Base-by-base conservation (phyloP, 495 filamentous ascomycete species). In the Neurospora sp. region DNA sequence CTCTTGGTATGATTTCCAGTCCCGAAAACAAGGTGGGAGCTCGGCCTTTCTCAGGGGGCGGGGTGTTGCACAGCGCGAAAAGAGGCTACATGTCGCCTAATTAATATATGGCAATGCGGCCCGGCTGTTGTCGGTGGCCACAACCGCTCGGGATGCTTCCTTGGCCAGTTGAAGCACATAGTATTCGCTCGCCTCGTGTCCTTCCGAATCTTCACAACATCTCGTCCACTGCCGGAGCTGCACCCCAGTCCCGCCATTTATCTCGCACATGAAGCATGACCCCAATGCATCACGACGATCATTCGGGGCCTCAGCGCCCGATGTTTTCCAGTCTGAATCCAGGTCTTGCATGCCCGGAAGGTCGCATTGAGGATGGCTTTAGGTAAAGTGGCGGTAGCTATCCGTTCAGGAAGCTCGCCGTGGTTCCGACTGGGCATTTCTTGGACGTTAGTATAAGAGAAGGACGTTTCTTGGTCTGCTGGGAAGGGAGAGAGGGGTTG, bases 341-440 rank as follows among this genome's bases (percentile, higher is more conserved):
- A 74, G 72, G 69, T 40, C 39, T 37, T 27, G 38, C 46, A 39
- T 39, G 54, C 9, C 39, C 40, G 42, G 20, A 40, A 66, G 2
- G 14, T 35, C n/a, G 14, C n/a, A 60, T 23, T 16, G 39, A 49
- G 23, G 5, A 38, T 39, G 70, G 70, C 5, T 46, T 27, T 37
- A 23, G 14, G 35, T 35, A 46, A 44, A 39, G 69, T 46, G 23
- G 70, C 31, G 39, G 39, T 39, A 72, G 38, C 41, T 49, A 42
- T 60, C 38, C 20, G 40, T 71, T 16, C 41, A 70, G 37, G 70
- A 72, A 39, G 20, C 46, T 76, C 72, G 76, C 76, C 77, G 71
- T 74, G 54, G 41, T 77, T 77, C 76, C 74, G 78, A 75, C 76
- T 78, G 70, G 74, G 72, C 73, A 69, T 54, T 49, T 70, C 71